phyloP scores from a whole-genome alignment of 495 filamentous ascomycete species.

The Arthonia radiata region DNA sequence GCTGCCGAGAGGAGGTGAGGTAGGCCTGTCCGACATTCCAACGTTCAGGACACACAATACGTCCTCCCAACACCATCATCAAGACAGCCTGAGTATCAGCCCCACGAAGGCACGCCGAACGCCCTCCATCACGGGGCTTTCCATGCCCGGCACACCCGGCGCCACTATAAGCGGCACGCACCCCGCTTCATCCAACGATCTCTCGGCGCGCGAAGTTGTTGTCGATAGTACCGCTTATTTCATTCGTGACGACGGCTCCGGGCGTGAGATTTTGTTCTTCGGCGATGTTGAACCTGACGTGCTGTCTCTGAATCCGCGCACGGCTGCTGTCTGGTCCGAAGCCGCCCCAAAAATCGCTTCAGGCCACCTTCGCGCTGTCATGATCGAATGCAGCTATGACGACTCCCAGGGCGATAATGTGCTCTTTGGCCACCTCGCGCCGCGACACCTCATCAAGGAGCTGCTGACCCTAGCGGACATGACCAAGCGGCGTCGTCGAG shows the following conservation, averaged over 20 bases:
- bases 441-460: conserved; percentile 55
- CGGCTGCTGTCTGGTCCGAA: conserved; percentile 51
- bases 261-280: conserved; percentile 67
- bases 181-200: neutral
- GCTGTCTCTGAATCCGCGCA: conserved; percentile 58
- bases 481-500: conserved; percentile 21
- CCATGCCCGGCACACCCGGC: conserved; percentile 9
- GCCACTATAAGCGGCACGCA: neutral
- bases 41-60: conserved; percentile 5
- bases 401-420: conserved; percentile 45
- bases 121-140: conserved; percentile 3
- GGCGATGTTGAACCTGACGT: conserved; percentile 89
- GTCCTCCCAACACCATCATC: conserved; percentile 1
- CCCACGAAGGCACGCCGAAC: conserved; percentile 3
- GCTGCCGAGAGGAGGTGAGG: too few species aligned
- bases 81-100: neutral
- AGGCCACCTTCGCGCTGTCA: conserved; percentile 47
- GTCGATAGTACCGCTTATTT: conserved; percentile 77
- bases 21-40: too few species aligned
- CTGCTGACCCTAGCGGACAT: conserved; percentile 41
- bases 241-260: conserved; percentile 42
- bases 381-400: conserved; percentile 89
- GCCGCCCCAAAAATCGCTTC: conserved; percentile 57
- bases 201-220: neutral
- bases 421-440: conserved; percentile 73